Evolutionary conservation across 345 rosid genomes (phyloP).

Genomic region (Aquilaria malaccensis): DNA sequence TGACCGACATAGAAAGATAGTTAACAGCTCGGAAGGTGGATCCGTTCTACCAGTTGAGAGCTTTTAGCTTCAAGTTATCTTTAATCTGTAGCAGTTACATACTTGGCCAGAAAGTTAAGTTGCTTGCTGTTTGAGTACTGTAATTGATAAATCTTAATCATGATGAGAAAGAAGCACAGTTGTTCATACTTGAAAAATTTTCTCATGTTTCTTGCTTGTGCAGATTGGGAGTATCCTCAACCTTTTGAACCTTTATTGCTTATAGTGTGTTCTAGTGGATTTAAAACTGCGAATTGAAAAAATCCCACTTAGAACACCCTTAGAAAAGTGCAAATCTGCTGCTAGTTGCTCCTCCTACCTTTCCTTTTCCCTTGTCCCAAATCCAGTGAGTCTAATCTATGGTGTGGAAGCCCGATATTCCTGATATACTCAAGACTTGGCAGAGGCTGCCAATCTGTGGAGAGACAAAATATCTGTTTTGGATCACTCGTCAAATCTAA

Average conservation of each 20-base stretch:
- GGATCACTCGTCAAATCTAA: slow-evolving; percentile 23
- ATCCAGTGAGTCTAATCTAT: slow-evolving; percentile 10
- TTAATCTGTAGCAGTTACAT: background rate
- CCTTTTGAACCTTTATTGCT: no score
- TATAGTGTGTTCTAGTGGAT: background rate
- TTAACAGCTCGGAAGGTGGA: background rate
- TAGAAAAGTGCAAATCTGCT: no score
- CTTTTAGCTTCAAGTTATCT: background rate
- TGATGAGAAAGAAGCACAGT: no score
- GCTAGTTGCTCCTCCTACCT: no score
- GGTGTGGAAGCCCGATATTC: background rate
- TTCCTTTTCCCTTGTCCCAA: background rate
- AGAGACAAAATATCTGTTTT: slow-evolving; percentile 26
- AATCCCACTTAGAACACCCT: no score
- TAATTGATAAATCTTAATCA: no score
- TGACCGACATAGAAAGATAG: background rate
- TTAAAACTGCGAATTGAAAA: background rate
- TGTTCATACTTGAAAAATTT: no score
- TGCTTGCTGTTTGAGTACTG: no score
- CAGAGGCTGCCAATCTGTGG: slow-evolving; percentile 1
- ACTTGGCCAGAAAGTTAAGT: no score
- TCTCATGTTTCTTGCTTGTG: no score
- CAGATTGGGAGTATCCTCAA: no score
- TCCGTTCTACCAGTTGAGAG: background rate
- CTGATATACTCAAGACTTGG: slow-evolving; percentile 13